Evolutionary conservation across 2,329 filamentous ascomycete species (phyloP), one percentile per base, ranked within the genome.

Genomic region (Diaporthe capsici): DNA sequence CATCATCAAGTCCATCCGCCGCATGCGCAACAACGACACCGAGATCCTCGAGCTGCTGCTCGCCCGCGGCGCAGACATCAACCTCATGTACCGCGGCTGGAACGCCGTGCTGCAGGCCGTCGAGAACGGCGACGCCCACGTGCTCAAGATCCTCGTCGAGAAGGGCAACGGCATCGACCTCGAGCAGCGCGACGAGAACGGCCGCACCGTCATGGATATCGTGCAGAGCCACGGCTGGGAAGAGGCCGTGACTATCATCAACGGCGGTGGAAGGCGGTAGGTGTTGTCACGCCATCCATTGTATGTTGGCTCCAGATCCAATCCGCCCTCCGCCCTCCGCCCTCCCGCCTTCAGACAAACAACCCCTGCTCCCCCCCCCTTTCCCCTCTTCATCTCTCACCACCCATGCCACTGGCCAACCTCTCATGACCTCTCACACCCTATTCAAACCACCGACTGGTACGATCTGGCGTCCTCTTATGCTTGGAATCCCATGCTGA

Each of bases 1-100:
- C 10, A 88, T 94, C 72, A 92, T 94, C 81, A 94, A 94, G 82
- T 91, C 92, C 2, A 87, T 94, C 60, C 88, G 92, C 4, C 86
- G 91, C 31, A 89, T 89, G 79, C 85, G 88, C 72, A 86, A 87
- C 12, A 85, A 87, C 47, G 89, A 93, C 78, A 88, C 89, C 0
- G 88, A 90, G 55, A 90, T 93, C 73, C 86, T 94, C 44, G 88
- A 92, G 81, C 86, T 92, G 83, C 86, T 94, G 8, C 86, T 94
- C 10, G 88, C 87, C 15, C 87, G 89, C 76, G 92, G 92, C 13
- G 92, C 91, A 1, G 91, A 94, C 79, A 91, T 92, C 65, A 94
- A 94, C 84, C 89, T 90, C 81, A 85, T 92, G 76, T 93, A 93
- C 82, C 88, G 91, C 0, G 91, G 90, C 7, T 92, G 91, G 90